A percentile compares a stretch with the other conserved stretches of the same genome.
phyloP scores from a whole-genome alignment of 2,329 filamentous ascomycete species.

The Sclerotinia subarctica region DNA sequence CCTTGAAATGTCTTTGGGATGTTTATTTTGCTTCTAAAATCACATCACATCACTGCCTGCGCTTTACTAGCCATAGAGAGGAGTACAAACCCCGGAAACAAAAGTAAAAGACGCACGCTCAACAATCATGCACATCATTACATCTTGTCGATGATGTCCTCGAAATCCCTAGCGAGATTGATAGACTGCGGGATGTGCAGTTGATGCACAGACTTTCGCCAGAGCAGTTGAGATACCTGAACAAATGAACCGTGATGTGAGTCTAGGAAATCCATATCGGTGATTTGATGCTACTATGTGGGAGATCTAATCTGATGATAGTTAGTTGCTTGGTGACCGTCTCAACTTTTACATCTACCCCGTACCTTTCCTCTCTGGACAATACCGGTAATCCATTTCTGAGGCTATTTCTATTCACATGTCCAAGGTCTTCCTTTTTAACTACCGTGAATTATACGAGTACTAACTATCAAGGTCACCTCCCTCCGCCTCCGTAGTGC shows the following conservation, averaged over 20 bases:
- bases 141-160: conserved; percentile 13
- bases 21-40: not conserved
- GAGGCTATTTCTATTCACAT: conserved; percentile 1
- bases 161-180: conserved; percentile 14
- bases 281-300: not conserved
- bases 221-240: not conserved
- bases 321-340: conserved; percentile 1
- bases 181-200: conserved; percentile 13
- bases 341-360: not conserved
- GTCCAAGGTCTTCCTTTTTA: not conserved
- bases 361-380: not conserved
- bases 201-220: conserved; percentile 15
- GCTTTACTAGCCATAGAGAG: no score
- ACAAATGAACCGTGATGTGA: not conserved
- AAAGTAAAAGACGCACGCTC: conserved; percentile 11
- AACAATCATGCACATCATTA: not conserved
- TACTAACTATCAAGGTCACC: not conserved
- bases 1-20: not conserved
- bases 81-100: not conserved
- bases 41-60: not conserved
- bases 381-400: not conserved
- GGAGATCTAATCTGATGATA: conserved; percentile 18
- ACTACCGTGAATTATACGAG: not conserved
- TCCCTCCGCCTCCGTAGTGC: no score
- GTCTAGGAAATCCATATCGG: not conserved